These are phyloP conservation scores for Pseudisothecium myosuroides DNA, from an alignment of 225 moss, liverwort and hornwort species.

Conservation along the genomic window DNA sequence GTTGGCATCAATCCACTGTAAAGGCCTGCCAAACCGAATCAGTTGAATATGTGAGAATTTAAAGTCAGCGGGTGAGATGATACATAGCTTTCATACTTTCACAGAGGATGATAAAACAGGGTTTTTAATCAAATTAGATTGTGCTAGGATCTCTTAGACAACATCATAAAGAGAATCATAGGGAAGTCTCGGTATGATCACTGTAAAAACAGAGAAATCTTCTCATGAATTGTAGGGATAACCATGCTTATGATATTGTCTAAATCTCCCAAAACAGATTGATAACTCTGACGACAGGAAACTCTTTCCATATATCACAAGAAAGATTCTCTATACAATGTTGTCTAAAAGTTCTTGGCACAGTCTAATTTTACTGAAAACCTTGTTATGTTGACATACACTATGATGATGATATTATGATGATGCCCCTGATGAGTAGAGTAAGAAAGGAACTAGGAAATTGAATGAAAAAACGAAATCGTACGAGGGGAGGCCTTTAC, in stretches of 20 bases:
- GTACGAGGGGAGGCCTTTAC: neutral
- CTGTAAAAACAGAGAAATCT: neutral
- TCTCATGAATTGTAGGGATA: neutral
- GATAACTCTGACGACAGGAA: neutral
- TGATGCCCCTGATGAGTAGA: neutral
- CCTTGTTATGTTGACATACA: neutral
- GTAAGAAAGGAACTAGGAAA: neutral
- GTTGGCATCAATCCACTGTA: constrained; percentile 88
- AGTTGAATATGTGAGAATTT: neutral
- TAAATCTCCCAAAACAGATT: neutral
- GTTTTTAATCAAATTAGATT: neutral
- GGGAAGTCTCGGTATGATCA: neutral
- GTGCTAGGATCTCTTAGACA: neutral
- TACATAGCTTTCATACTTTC: neutral
- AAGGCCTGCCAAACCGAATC: constrained; percentile 47
- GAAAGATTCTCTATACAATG: neutral
- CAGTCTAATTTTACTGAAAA: neutral
- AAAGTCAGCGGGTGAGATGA: neutral
- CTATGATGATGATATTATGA: neutral
- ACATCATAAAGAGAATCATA: neutral
- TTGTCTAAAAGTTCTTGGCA: neutral
- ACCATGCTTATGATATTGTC: neutral
- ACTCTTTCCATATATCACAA: neutral
- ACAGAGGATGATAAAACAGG: neutral
- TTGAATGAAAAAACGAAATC: neutral